phyloP scores from a whole-genome alignment of 352 stramenopile species.

The Globisporangium takayamanum region DNA sequence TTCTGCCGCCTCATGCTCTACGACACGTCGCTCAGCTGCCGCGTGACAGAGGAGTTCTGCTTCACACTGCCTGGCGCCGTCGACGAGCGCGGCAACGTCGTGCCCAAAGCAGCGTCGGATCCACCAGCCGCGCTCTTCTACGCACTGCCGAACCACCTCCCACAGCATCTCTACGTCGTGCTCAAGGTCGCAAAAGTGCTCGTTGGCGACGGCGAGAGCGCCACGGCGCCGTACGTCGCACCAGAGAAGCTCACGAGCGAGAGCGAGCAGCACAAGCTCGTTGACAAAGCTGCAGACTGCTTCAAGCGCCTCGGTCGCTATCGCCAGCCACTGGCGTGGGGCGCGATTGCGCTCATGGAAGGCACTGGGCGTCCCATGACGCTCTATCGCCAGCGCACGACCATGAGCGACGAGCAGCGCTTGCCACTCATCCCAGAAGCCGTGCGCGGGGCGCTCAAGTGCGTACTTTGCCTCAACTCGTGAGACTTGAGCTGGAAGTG shows the following conservation, averaged over 20 bases:
- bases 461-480: conserved; percentile 1
- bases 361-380: conserved; percentile 42
- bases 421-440: conserved; percentile 45
- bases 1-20: conserved; percentile 58
- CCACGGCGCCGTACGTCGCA: conserved; percentile 47
- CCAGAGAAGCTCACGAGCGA: conserved; percentile 48
- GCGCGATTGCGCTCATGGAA: conserved; percentile 37
- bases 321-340: conserved; percentile 56
- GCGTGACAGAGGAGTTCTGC: conserved; percentile 59
- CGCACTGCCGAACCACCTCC: conserved; percentile 36
- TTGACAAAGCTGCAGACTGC: conserved; percentile 43
- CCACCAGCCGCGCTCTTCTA: conserved; percentile 43
- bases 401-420: conserved; percentile 57
- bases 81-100: conserved; percentile 8
- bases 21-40: conserved; percentile 41
- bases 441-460: conserved; percentile 47
- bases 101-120: neutral
- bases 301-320: conserved; percentile 41
- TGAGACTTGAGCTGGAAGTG: no score
- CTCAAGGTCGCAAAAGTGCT: conserved; percentile 66
- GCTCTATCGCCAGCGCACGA: conserved; percentile 50
- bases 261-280: conserved; percentile 47
- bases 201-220: conserved; percentile 42
- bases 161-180: conserved; percentile 49
- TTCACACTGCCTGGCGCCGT: conserved; percentile 32